Base-by-base conservation (phyloP, 108 stramenopile genomes). In the Cyclotella sp. region DNA sequence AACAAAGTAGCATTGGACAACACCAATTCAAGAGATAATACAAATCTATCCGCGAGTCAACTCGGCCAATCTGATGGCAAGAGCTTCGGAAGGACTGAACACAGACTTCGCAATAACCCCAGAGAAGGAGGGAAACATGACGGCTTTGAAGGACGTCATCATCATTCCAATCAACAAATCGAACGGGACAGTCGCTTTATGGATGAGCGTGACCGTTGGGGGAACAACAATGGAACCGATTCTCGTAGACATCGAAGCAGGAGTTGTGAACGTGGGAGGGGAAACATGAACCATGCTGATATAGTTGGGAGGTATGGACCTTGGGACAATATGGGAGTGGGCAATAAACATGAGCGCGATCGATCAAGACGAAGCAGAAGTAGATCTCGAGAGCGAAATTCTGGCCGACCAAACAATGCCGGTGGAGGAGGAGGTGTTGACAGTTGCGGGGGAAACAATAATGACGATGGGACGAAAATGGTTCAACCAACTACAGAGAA, bases 311-410 rank as follows among this genome's bases (percentile, higher is more conserved):
- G 60, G 15, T 61, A 61, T 12, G 60, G 60, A 16, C 60, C 60
- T 12, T 61, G 9, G 13, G 34, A 57, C 24, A 52, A 53, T 30
- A 26, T 9, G 13, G 52, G 53, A 53, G 34, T 52, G 24, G 43
- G 57, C 12, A 42, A 70, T 24, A 53, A 55, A 69, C 52, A 30
- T n/a, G n/a, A 34, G 34, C 34, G 63, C 19, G 58, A 70, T 55
- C 43, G 68, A 55, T 45, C 53, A 22, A 45, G 70, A 12, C 68
- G 65, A 21, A 66, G 65, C 28, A 45, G 65, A 66, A 66, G 65
- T 51, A 49, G 28, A 68, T 49, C 30, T 68, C 67, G 67, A 49
- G 67, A 52, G 27, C 28, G 65, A 67, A 24, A 26, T 57, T 19
- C 22, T 27, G 54, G 61, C n/a, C 29, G 69, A 70, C 26, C 24